A percentile compares a stretch with the other conserved stretches of the same genome.
Evolutionary conservation across 1,139 yeast genomes (phyloP).

Genomic region (Hemisphaericaspora subhashii): DNA sequence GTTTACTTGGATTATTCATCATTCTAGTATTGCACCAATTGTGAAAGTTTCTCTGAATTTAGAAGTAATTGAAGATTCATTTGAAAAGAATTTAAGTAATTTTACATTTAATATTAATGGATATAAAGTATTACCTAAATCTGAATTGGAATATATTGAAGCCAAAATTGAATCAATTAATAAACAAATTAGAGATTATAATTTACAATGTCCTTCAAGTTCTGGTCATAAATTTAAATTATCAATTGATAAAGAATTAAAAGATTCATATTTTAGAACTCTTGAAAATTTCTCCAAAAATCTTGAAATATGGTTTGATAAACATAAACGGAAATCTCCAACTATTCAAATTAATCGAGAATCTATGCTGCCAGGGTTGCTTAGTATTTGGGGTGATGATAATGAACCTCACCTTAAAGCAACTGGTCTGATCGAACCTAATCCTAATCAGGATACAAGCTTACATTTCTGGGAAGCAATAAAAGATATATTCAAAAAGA

Average conservation of each 20-base stretch:
- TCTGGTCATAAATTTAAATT: slow-evolving; percentile 72
- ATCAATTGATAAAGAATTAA: slow-evolving; percentile 50
- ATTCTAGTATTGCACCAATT: slow-evolving; percentile 19
- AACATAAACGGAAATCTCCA: slow-evolving; percentile 14
- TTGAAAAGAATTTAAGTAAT: slow-evolving; percentile 8
- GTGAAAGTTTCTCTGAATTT: slow-evolving; percentile 16
- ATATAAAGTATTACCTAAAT: slow-evolving; percentile 9
- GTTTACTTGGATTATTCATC: slow-evolving; percentile 36
- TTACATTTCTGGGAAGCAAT: slow-evolving; percentile 36
- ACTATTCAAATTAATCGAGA: slow-evolving; percentile 2
- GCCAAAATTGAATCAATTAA: slow-evolving; percentile 54
- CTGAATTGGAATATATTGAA: slow-evolving; percentile 32
- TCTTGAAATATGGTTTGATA: slow-evolving; percentile 22
- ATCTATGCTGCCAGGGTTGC: slow-evolving; percentile 8
- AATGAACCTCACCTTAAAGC: slow-evolving; percentile 1
- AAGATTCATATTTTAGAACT: slow-evolving; percentile 18
- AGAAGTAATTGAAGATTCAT: slow-evolving; percentile 13
- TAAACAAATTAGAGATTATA: slow-evolving; percentile 65
- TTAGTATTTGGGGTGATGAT: slow-evolving; percentile 12
- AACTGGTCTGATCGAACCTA: slow-evolving; percentile 1
- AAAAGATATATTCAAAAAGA: slow-evolving; percentile 29
- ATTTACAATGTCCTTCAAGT: slow-evolving; percentile 72
- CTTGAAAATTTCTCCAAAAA: slow-evolving; percentile 14
- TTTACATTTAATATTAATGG: slow-evolving; percentile 3
- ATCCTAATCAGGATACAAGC: slow-evolving; percentile 22